Evolutionary conservation across 2,329 filamentous ascomycete species (phyloP).

Genomic region (Calonectria pauciramosa): DNA sequence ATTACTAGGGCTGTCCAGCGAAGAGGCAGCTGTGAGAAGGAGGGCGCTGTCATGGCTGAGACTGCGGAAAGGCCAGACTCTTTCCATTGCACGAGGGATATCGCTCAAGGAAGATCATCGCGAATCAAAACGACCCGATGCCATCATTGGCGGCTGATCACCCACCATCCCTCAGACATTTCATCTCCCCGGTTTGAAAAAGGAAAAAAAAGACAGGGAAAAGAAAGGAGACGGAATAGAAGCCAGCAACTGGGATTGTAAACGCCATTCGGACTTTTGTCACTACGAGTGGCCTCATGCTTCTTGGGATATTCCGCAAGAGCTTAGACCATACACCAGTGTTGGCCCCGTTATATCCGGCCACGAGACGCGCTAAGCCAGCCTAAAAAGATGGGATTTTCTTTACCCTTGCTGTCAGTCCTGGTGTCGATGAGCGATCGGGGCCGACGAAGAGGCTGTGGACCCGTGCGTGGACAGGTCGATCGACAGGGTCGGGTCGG

Average conservation of each 20-base stretch:
- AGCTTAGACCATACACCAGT: not conserved
- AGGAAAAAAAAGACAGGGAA: not conserved
- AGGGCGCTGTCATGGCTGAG: not conserved
- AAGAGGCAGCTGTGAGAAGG: not conserved
- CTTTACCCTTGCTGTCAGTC: not conserved
- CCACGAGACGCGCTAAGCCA: not conserved
- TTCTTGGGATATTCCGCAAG: not conserved
- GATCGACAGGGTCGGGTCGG: conserved; percentile 10
- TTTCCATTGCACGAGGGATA: not conserved
- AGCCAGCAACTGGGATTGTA: not conserved
- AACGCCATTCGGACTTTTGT: not conserved
- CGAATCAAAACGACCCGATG: not conserved
- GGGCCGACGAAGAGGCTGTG: conserved; percentile 3
- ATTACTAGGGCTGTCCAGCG: not conserved
- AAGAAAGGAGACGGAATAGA: not conserved
- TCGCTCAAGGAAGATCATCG: not conserved
- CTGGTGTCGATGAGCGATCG: not conserved
- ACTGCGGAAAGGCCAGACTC: not conserved
- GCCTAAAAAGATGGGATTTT: conserved; percentile 9
- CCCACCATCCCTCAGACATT: not conserved
- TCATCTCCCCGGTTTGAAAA: not conserved
- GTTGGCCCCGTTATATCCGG: conserved; percentile 12
- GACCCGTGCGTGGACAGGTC: not conserved
- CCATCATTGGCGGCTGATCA: not conserved
- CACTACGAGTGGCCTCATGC: conserved; percentile 1